phyloP scores from a whole-genome alignment of 257 asterid genomes.

The Gentiana straminea region DNA sequence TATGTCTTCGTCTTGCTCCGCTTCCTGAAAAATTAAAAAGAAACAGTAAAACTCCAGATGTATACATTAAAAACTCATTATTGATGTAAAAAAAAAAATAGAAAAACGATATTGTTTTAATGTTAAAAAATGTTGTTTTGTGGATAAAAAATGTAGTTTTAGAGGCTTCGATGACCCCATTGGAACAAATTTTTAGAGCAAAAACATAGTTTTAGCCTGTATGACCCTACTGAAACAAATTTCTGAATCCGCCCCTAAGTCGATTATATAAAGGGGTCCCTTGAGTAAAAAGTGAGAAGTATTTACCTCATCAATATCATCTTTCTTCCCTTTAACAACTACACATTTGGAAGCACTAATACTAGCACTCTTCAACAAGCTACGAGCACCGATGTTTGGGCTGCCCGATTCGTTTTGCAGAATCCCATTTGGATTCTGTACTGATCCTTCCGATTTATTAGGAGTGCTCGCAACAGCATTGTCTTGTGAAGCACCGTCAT shows the following conservation, averaged over 20 bases:
- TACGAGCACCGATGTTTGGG: conserved; percentile 45
- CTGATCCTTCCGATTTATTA: conserved; percentile 29
- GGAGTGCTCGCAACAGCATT: conserved; percentile 57
- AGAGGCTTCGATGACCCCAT: no score
- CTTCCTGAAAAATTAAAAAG: conserved; percentile 14
- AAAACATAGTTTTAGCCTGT: no score
- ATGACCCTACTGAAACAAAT: no score
- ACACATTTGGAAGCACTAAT: conserved; percentile 84
- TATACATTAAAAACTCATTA: no score
- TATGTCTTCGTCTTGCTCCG: conserved; percentile 24
- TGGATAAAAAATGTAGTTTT: no score
- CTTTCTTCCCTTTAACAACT: conserved; percentile 41
- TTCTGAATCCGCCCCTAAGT: no score
- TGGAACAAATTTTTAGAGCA: no score
- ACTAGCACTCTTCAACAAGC: conserved; percentile 93
- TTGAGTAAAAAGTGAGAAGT: not conserved
- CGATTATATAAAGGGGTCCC: no score
- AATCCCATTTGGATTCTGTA: conserved; percentile 18
- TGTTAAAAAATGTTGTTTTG: no score
- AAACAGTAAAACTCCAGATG: no score
- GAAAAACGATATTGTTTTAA: no score
- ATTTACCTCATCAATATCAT: conserved; percentile 40
- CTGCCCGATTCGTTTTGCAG: conserved; percentile 25
- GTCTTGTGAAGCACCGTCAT: conserved; percentile 28
- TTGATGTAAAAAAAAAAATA: no score